These are phyloP conservation scores for Colletotrichum tamarilloi DNA, from an alignment of 2,329 filamentous ascomycete species.

Conservation along the genomic window DNA sequence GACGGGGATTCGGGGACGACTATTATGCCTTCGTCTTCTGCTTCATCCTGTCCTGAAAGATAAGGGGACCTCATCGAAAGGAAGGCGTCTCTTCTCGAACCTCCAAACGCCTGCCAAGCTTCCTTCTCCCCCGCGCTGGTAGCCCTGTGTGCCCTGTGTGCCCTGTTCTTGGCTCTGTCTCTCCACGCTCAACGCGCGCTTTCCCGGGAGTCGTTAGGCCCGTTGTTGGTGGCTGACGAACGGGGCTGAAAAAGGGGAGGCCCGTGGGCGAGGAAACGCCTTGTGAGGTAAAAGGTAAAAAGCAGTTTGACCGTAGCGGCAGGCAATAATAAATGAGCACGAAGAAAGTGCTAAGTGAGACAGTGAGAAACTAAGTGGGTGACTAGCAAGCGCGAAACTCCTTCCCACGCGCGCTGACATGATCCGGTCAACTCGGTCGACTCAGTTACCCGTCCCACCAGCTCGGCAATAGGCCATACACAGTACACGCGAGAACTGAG, in stretches of 20 bases:
- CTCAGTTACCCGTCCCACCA: neutral
- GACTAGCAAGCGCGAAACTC: neutral
- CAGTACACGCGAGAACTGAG: neutral
- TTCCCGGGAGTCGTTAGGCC: neutral
- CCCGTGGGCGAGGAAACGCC: neutral
- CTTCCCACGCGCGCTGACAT: neutral
- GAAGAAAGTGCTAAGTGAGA: neutral
- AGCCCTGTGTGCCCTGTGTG: no score
- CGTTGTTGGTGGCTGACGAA: neutral
- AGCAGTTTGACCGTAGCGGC: no score
- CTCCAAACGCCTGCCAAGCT: neutral
- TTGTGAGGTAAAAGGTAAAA: neutral
- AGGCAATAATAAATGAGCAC: neutral
- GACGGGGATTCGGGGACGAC: neutral
- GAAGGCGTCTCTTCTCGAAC: neutral
- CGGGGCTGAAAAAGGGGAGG: neutral
- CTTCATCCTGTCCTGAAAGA: neutral
- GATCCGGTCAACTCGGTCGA: neutral
- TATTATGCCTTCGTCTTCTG: no score
- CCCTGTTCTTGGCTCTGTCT: neutral
- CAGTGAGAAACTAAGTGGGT: neutral
- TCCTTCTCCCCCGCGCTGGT: neutral
- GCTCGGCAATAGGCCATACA: neutral
- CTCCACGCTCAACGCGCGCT: neutral
- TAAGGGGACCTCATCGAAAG: neutral